Conservation (phyloP, 345 rosid genomes). For the Anastatica hierochuntica region DNA sequence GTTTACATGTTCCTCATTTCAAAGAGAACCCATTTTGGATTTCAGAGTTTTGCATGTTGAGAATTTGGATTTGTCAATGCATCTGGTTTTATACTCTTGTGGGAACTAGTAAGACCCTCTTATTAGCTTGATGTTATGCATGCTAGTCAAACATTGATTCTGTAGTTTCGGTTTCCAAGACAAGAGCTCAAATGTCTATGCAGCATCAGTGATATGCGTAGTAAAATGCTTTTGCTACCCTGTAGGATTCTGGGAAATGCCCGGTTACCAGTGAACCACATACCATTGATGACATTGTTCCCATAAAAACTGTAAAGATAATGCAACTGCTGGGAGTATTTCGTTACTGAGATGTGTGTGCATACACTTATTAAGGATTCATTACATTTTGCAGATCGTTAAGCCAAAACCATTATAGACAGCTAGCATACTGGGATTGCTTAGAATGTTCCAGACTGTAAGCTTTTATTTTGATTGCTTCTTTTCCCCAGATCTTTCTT, state of each 20-base stretch:
- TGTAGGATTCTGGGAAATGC: slow-evolving; percentile 91
- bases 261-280: slow-evolving; percentile 83
- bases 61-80: neutral
- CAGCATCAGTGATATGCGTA: too few species aligned
- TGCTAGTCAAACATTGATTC: neutral
- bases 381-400: slow-evolving; percentile 48
- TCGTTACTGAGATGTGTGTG: neutral
- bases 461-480: neutral
- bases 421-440: slow-evolving; percentile 95
- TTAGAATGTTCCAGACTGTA: slow-evolving; percentile 87
- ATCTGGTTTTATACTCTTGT: neutral
- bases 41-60: neutral
- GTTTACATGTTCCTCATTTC: too few species aligned
- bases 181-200: neutral
- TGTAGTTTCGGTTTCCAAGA: neutral
- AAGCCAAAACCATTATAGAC: slow-evolving; percentile 81
- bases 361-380: neutral
- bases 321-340: neutral
- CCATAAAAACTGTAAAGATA: slow-evolving; percentile 74
- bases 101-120: too few species aligned
- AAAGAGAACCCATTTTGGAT: too few species aligned
- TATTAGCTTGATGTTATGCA: neutral
- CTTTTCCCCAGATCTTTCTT: neutral
- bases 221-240: too few species aligned
- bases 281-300: slow-evolving; percentile 62